Evolutionary conservation across 2,329 filamentous ascomycete species (phyloP).

Genomic region (Fusarium concolor): DNA sequence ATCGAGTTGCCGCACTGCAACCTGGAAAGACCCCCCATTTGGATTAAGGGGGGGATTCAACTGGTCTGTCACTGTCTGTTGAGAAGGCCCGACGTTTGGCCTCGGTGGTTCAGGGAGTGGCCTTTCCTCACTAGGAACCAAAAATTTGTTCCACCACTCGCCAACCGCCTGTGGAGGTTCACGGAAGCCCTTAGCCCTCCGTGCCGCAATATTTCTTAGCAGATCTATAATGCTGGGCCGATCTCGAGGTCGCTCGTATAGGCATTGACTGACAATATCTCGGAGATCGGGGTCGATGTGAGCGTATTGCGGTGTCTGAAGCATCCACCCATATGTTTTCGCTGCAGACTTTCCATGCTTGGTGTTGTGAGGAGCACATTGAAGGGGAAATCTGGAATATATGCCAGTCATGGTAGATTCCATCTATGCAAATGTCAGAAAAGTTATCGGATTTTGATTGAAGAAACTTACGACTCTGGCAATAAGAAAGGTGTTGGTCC

Average conservation of each 20-base stretch:
- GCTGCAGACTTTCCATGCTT: neutral
- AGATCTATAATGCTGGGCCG: constrained; percentile 44
- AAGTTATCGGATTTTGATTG: no score
- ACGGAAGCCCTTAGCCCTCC: constrained; percentile 36
- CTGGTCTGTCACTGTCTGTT: constrained; percentile 3
- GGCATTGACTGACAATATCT: constrained; percentile 41
- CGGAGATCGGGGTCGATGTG: constrained; percentile 41
- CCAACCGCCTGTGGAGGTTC: constrained; percentile 26
- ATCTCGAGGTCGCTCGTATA: constrained; percentile 43
- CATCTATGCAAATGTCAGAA: constrained; percentile 42
- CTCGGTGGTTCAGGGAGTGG: neutral
- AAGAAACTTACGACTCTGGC: constrained; percentile 42
- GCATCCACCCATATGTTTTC: constrained; percentile 41
- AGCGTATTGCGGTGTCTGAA: constrained; percentile 13
- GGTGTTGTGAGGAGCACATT: neutral
- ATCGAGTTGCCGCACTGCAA: no score
- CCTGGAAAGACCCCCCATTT: neutral
- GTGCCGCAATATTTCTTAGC: constrained; percentile 29
- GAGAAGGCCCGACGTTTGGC: neutral
- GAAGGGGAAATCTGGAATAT: constrained; percentile 27
- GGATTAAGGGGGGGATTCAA: neutral
- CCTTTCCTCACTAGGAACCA: constrained; percentile 1
- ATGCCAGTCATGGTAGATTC: constrained; percentile 42
- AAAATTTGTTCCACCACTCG: constrained; percentile 37
- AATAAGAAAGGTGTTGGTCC: constrained; percentile 48